These are phyloP conservation scores for Aspergillus flavus DNA, from an alignment of 2,329 filamentous ascomycete species.

Conservation along the genomic window DNA sequence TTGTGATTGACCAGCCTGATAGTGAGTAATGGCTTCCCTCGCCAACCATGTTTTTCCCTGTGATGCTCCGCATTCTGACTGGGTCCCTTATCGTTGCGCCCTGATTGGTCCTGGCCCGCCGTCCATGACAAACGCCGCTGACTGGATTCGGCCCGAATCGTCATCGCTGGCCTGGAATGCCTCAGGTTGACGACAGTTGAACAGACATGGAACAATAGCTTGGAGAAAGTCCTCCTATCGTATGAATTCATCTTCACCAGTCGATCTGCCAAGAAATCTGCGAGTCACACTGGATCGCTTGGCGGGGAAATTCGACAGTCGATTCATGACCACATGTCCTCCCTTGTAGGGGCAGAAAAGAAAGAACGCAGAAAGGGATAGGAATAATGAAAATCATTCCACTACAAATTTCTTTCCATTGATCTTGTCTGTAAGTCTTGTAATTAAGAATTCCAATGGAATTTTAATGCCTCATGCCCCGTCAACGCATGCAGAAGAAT, in stretches of 20 bases:
- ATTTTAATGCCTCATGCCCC: not conserved
- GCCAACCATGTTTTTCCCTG: constrained; percentile 4
- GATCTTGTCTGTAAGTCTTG: not conserved
- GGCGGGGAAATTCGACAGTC: not conserved
- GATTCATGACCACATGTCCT: not conserved
- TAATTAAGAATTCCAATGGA: not conserved
- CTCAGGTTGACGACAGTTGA: not conserved
- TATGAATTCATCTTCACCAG: not conserved
- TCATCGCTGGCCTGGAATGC: not conserved
- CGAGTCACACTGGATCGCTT: not conserved
- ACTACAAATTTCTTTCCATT: not conserved
- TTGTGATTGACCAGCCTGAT: not conserved
- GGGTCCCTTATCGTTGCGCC: constrained; percentile 29
- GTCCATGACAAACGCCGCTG: constrained; percentile 37
- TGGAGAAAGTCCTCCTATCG: not conserved
- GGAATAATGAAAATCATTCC: not conserved
- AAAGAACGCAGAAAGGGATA: not conserved
- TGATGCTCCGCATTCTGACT: constrained; percentile 11
- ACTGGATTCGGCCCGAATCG: constrained; percentile 26
- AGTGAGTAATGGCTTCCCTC: not conserved
- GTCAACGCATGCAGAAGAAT: not conserved
- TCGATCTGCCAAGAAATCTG: not conserved
- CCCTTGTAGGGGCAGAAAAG: not conserved
- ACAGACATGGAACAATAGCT: not conserved
- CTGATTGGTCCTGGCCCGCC: constrained; percentile 27